phyloP scores from a whole-genome alignment of 2,329 filamentous ascomycete species.

The Diaporthe nobilis region DNA sequence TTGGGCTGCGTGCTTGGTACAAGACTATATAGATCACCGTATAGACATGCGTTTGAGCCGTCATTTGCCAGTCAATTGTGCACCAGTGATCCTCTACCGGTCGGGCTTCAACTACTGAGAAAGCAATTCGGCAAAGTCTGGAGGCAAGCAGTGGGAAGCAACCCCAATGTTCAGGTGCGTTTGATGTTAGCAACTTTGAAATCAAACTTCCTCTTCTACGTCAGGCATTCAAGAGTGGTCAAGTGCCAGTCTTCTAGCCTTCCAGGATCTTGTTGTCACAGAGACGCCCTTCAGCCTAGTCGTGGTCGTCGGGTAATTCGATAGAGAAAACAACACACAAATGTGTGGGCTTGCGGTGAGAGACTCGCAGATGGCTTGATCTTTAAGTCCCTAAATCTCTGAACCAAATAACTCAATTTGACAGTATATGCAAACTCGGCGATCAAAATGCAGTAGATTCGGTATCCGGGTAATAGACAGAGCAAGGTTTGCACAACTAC shows the following conservation, averaged over 20 bases:
- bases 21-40: not conserved
- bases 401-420: too few species aligned
- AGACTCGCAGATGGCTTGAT: not conserved
- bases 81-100: not conserved
- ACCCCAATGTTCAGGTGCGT: not conserved
- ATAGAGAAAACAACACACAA: not conserved
- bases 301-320: not conserved
- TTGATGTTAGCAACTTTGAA: not conserved
- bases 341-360: not conserved
- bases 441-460: too few species aligned
- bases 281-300: not conserved
- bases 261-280: not conserved
- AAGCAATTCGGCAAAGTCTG: not conserved
- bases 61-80: not conserved
- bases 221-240: not conserved
- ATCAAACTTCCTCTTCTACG: not conserved
- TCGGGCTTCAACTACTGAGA: too few species aligned
- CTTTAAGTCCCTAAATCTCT: not conserved
- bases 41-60: not conserved
- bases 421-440: too few species aligned
- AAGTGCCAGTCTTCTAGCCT: not conserved
- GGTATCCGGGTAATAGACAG: not conserved
- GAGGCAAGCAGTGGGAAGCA: not conserved
- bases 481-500: not conserved
- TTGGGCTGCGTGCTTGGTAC: not conserved